Conservation (phyloP, 352 stramenopile genomes). For the Globisporangium recalcitrans region DNA sequence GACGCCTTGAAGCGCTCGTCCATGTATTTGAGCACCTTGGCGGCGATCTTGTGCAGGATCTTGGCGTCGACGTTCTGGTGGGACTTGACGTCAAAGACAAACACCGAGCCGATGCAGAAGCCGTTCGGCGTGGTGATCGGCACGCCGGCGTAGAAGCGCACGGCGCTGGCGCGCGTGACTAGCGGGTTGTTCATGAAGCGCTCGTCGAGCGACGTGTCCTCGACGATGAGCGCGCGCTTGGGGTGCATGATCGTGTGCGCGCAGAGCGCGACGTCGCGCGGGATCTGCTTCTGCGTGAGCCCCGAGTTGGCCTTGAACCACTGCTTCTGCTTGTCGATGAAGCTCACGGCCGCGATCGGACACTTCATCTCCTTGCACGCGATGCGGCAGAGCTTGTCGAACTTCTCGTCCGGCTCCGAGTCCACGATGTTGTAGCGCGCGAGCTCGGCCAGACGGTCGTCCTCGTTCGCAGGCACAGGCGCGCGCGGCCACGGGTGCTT, state of each 20-base stretch:
- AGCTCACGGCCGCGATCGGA: slow-evolving; percentile 79
- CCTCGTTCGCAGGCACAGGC: slow-evolving; percentile 65
- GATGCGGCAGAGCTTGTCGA: slow-evolving; percentile 84
- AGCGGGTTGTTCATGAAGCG: slow-evolving; percentile 82
- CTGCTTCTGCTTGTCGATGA: slow-evolving; percentile 84
- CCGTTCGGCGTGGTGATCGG: slow-evolving; percentile 73
- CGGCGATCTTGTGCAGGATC: slow-evolving; percentile 83
- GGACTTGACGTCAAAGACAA: slow-evolving; percentile 83
- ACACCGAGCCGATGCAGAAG: slow-evolving; percentile 80
- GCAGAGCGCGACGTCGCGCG: slow-evolving; percentile 75
- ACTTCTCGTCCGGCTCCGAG: slow-evolving; percentile 79
- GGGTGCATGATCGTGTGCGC: slow-evolving; percentile 86
- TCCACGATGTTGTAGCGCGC: slow-evolving; percentile 73
- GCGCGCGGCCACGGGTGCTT: slow-evolving; percentile 79
- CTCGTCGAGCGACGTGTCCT: slow-evolving; percentile 79
- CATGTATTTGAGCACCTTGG: slow-evolving; percentile 87
- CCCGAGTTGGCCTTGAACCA: slow-evolving; percentile 87
- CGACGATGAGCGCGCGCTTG: slow-evolving; percentile 73
- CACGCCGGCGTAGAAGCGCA: slow-evolving; percentile 81
- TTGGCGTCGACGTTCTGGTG: slow-evolving; percentile 74
- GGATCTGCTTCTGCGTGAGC: slow-evolving; percentile 81
- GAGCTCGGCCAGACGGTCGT: slow-evolving; percentile 60
- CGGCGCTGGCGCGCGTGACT: slow-evolving; percentile 72
- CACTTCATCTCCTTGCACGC: slow-evolving; percentile 89
- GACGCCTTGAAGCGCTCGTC: slow-evolving; percentile 71